phyloP scores from a whole-genome alignment of 768 basidiomycete genomes.

The Mycena vulgaris region DNA sequence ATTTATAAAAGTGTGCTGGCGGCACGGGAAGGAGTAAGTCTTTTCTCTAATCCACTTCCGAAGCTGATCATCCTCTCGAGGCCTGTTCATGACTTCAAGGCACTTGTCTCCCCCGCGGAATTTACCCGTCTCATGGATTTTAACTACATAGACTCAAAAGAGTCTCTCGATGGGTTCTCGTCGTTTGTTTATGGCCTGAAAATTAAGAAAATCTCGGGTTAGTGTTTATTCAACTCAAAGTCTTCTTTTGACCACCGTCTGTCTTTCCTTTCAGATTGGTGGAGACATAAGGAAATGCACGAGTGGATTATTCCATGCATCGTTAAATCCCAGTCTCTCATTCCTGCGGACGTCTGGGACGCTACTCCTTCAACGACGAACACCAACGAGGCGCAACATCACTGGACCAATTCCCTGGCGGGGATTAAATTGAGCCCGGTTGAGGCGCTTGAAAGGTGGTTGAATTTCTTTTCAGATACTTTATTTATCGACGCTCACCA shows the following conservation, averaged over 20 bases:
- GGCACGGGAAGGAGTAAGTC: constrained; percentile 1
- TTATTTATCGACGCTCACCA: neutral
- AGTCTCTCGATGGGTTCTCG: neutral
- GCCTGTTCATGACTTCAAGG: neutral
- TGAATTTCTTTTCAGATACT: neutral
- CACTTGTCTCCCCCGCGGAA: neutral
- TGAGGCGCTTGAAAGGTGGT: neutral
- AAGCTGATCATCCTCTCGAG: neutral
- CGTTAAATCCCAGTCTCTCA: neutral
- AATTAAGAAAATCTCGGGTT: neutral
- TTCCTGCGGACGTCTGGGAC: neutral
- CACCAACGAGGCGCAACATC: neutral
- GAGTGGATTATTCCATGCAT: neutral
- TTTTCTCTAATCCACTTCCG: neutral
- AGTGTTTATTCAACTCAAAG: neutral
- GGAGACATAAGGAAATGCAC: neutral
- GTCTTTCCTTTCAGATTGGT: neutral
- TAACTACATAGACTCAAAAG: constrained; percentile 6
- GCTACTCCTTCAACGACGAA: neutral
- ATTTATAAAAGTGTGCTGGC: neutral
- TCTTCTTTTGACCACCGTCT: neutral
- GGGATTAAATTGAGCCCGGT: neutral
- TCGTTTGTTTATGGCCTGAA: neutral
- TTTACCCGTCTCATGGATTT: neutral
- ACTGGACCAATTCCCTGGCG: neutral